Evolutionary conservation across 805 yeast species (phyloP), one percentile per base, ranked within the genome.

Genomic region (Wickerhamomyces bisporus): DNA sequence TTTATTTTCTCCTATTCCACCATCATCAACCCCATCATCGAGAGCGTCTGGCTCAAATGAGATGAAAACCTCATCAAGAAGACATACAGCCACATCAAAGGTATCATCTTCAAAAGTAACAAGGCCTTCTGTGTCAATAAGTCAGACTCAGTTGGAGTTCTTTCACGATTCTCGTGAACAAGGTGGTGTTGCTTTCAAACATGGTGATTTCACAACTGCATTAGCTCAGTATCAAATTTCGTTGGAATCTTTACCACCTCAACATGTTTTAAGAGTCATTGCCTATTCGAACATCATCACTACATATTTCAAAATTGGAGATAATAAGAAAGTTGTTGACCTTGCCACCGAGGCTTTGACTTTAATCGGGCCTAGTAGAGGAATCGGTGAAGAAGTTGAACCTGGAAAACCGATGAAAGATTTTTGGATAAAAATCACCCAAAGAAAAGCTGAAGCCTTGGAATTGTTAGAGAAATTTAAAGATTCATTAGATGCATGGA

Each of bases 161-260:
- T 79, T 64, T 64, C 52, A 66, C 7, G 71, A 70, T 18, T 64
- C 68, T 21, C 76, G 78, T 42, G 61, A 59, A 7, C 68, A 68
- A 19, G 98, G 88, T 6, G 64, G 76, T 6, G 70, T 69, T 14
- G 70, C 78, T 1, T 93, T 79, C 64, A 75, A 76, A 39, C 71
- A 77, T n/a, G 99, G 99, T 15, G 91, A 93, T 57, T 93, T 82
- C 56, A 58, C 77, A 4, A 54, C 64, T 5, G 89, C 98, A 0
- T 64, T 76, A 12, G 70, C 64, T 21, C 68, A 70, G 38, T 93
- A 85, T 55, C 68, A 75, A 24, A 64, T 71, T 29, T 70, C 82
- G 1, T 58, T 77, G n/a, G 61, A 66, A 21, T 57, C 76, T 3
- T 63, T 88, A 3, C 94, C 96, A 0, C 47, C 53, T 2, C 64